phyloP scores from a whole-genome alignment of 2,329 filamentous ascomycete genomes.

The Xylaria sp. region DNA sequence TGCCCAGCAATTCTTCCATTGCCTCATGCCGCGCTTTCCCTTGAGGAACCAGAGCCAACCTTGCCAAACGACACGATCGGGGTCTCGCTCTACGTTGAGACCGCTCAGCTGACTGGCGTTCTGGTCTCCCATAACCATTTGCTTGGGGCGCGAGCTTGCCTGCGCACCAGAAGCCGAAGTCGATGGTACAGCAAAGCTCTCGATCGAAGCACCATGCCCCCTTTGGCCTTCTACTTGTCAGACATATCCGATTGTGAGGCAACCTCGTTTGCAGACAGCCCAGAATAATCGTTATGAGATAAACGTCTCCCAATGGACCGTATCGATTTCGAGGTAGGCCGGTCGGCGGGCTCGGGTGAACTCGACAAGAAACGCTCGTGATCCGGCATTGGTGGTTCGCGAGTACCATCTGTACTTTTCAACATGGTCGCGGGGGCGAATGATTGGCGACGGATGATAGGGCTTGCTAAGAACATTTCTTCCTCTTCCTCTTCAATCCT shows the following conservation, averaged over 20 bases:
- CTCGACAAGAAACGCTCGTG: constrained; percentile 58
- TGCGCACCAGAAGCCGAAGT: constrained; percentile 42
- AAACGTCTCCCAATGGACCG: constrained; percentile 51
- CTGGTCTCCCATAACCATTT: constrained; percentile 49
- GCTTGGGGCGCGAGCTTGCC: constrained; percentile 37
- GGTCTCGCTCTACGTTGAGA: constrained; percentile 64
- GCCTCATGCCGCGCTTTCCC: constrained; percentile 79
- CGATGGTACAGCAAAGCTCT: constrained; percentile 53
- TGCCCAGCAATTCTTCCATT: constrained; percentile 96
- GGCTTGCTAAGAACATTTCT: constrained; percentile 76
- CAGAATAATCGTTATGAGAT: constrained; percentile 71
- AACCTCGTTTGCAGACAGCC: constrained; percentile 67
- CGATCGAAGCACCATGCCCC: constrained; percentile 57
- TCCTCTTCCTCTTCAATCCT: constrained; percentile 89
- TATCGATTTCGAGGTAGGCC: constrained; percentile 44
- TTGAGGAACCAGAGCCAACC: constrained; percentile 87
- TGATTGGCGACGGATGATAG: constrained; percentile 58
- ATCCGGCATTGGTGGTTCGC: constrained; percentile 35
- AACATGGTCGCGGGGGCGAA: constrained; percentile 42
- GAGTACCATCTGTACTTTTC: constrained; percentile 33
- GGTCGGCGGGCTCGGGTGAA: constrained; percentile 64
- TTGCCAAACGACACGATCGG: constrained; percentile 91
- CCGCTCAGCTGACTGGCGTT: constrained; percentile 70
- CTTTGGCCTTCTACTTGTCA: constrained; percentile 64
- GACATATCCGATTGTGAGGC: constrained; percentile 89